Evolutionary conservation across 768 basidiomycete species (phyloP), one percentile per base, ranked within the genome.

Genomic region (Phlegmacium glaucopus): DNA sequence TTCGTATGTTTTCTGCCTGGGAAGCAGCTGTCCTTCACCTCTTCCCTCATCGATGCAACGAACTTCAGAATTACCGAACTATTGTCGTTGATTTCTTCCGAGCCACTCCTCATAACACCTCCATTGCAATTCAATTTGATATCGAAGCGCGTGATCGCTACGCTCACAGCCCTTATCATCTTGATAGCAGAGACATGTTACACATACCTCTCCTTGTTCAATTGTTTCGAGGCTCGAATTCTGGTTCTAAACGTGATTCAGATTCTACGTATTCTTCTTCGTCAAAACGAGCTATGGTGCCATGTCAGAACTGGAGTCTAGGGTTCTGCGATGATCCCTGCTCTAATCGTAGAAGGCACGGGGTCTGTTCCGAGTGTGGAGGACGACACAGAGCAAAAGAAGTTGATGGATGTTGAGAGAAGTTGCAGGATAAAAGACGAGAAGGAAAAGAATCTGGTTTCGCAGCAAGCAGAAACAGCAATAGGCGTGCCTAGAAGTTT

Each of bases 51-150:
- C 49, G 53, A 1, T 9, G n/a, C 1, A 8, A 32, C 1, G 55
- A 59, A 36, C 34, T 59, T 2, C 22, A 32, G 1, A 30, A 11
- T 0, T 57, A 59, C 39, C 8, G n/a, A 17, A 1, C 32, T 34
- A 17, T 50, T 2, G 55, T 59, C 6, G 9, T 28, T 4, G 39
- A 56, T 7, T 29, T 59, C 1, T 59, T 59, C 41, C 47, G 40
- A 9, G 47, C 52, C 0, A 13, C 34, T 22, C 49, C 48, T 0
- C 15, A 22, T n/a, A 5, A 27, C 45, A 34, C 39, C 43, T 17
- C 10, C 9, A 42, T 45, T 11, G 51, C 38, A 0, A 53, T 58
- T 11, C 35, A 37, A 2, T 53, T 58, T 34, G 57, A 55, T 35
- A 27, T 16, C 1, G 37, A 56, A 36, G 30, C 15, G n/a, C 48